phyloP scores from a whole-genome alignment of 179 eudicot genomes.

The Camellia oleifera region DNA sequence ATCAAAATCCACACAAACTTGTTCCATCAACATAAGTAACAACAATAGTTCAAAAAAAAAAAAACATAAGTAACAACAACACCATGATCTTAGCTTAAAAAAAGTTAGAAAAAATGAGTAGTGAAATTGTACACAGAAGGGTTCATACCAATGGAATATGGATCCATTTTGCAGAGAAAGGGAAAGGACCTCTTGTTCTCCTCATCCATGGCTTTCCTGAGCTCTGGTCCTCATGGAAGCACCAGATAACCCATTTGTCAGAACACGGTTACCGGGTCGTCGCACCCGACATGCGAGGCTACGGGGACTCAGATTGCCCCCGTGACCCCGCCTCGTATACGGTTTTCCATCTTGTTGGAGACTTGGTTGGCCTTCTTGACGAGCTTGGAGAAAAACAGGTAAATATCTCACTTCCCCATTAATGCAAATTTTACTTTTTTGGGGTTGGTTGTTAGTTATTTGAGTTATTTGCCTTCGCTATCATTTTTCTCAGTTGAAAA shows the following conservation, averaged over 20 bases:
- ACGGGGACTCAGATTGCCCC: constrained; percentile 39
- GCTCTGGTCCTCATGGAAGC: constrained; percentile 37
- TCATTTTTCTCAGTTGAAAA: too few relatives aligned
- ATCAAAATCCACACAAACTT: too few relatives aligned
- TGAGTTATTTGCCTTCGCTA: too few relatives aligned
- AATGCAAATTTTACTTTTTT: too few relatives aligned
- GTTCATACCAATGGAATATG: constrained; percentile 27
- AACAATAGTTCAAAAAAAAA: too few relatives aligned
- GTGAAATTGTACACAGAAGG: constrained; percentile 19
- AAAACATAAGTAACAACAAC: too few relatives aligned
- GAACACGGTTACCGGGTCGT: constrained; percentile 32
- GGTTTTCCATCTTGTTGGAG: constrained; percentile 33
- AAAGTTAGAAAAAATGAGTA: neutral
- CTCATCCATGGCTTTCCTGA: constrained; percentile 43
- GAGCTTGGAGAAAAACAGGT: constrained; percentile 24
- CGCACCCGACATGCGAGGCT: constrained; percentile 43
- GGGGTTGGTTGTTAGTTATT: too few relatives aligned
- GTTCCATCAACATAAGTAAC: too few relatives aligned
- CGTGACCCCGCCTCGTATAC: constrained; percentile 26
- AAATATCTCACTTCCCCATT: neutral
- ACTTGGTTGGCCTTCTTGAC: constrained; percentile 40
- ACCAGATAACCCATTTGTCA: constrained; percentile 28
- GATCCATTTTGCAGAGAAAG: constrained; percentile 40
- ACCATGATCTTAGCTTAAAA: neutral
- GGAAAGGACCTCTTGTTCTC: constrained; percentile 35